Percentiles rank a stretch among this genome's conserved stretches.
Evolutionary conservation across 2,329 filamentous ascomycete genomes (phyloP).

Genomic region (Fusarium sublunatum): DNA sequence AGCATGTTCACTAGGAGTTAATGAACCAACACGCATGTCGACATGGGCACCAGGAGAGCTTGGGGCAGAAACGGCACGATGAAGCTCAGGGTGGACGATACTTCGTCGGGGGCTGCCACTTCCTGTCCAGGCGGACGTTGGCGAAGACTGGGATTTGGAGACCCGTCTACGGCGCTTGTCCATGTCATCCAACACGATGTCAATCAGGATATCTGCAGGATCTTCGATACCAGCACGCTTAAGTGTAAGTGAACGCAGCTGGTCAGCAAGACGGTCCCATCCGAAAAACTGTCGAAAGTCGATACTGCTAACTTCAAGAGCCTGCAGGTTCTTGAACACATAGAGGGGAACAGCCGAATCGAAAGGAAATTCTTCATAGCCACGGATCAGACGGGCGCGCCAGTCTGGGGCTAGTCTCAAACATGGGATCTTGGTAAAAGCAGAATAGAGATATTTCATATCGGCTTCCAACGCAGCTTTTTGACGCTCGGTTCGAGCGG

Average conservation of each 20-base stretch:
- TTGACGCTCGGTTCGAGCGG: constrained; percentile 87
- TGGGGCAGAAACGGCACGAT: constrained; percentile 75
- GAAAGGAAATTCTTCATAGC: constrained; percentile 97
- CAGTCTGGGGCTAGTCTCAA: constrained; percentile 91
- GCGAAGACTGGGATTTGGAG: constrained; percentile 85
- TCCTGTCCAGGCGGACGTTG: constrained; percentile 75
- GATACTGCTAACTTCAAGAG: constrained; percentile 92
- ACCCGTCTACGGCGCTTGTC: constrained; percentile 90
- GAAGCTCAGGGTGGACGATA: constrained; percentile 69
- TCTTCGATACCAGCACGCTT: constrained; percentile 91
- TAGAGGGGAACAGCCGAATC: constrained; percentile 97
- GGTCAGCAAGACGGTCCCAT: constrained; percentile 94
- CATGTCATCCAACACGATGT: constrained; percentile 96
- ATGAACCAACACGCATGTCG: constrained; percentile 70
- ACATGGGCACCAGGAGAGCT: constrained; percentile 66
- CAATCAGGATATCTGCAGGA: constrained; percentile 86
- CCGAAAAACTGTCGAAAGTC: constrained; percentile 98
- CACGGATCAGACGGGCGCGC: constrained; percentile 87
- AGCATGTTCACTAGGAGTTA: constrained; percentile 63
- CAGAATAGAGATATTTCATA: constrained; percentile 95
- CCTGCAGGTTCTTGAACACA: constrained; percentile 96
- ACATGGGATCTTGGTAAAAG: constrained; percentile 97
- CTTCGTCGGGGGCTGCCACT: constrained; percentile 69
- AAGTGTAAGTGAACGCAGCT: constrained; percentile 87
- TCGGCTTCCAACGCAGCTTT: constrained; percentile 87